Conservation (phyloP, 306 rosid species). For the Vigna radiata region DNA sequence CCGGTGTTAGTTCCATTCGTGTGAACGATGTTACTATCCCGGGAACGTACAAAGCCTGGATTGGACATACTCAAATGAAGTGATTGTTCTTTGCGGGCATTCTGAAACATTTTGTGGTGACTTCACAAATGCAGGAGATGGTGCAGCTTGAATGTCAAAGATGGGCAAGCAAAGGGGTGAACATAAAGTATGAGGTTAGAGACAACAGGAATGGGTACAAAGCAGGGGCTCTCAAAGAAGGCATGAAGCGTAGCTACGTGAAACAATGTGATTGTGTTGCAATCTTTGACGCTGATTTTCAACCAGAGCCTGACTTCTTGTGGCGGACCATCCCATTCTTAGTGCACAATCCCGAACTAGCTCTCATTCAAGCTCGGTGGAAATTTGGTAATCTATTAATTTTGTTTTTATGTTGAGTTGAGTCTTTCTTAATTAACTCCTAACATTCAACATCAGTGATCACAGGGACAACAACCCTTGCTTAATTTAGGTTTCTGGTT, state of each 20-base stretch:
- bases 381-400: constrained; percentile 68
- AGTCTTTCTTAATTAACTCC: background rate
- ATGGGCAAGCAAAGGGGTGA: constrained; percentile 94
- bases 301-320: constrained; percentile 85
- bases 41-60: background rate
- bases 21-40: background rate
- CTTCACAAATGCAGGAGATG: constrained; percentile 60
- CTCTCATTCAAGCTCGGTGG: constrained; percentile 92
- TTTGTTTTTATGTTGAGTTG: background rate
- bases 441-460: constrained; percentile 16
- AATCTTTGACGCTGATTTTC: constrained; percentile 96
- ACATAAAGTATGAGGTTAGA: constrained; percentile 86
- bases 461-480: constrained; percentile 14
- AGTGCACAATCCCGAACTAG: constrained; percentile 73
- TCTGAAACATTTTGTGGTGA: background rate
- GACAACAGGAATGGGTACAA: constrained; percentile 91
- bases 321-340: constrained; percentile 89
- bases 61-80: background rate
- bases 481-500: constrained; percentile 21
- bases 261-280: constrained; percentile 80
- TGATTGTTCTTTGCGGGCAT: background rate
- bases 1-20: background rate
- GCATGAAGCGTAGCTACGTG: constrained; percentile 84
- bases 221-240: constrained; percentile 93
- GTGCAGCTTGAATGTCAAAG: constrained; percentile 95